These are phyloP conservation scores for Blastocystis sp. DNA, from an alignment of 352 stramenopile species.

Conservation along the genomic window DNA sequence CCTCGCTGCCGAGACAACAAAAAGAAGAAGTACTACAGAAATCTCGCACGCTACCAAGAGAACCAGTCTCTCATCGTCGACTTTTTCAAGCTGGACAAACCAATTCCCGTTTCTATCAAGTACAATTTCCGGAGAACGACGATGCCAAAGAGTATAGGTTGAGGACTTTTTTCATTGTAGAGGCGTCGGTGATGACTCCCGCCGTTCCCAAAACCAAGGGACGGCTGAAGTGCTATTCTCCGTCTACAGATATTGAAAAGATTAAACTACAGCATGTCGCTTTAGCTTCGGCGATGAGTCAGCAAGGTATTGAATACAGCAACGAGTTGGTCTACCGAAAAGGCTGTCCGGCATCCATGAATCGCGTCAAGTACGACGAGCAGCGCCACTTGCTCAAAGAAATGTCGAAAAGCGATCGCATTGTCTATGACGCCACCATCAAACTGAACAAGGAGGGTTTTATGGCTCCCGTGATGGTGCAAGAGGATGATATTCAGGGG, in stretches of 20 bases:
- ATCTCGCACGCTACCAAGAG: neutral
- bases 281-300: conserved; percentile 21
- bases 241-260: conserved; percentile 22
- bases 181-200: neutral
- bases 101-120: conserved; percentile 14
- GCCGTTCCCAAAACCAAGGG: neutral
- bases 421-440: conserved; percentile 8
- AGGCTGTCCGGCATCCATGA: conserved; percentile 9
- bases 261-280: conserved; percentile 49
- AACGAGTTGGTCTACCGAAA: conserved; percentile 28
- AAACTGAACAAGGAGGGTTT: neutral
- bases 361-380: conserved; percentile 10
- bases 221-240: neutral
- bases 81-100: conserved; percentile 46
- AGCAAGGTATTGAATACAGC: conserved; percentile 22
- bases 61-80: conserved; percentile 48
- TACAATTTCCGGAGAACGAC: conserved; percentile 1
- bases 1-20: conserved; percentile 20
- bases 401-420: conserved; percentile 24
- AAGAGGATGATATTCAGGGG: conserved; percentile 22
- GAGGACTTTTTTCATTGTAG: neutral
- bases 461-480: conserved; percentile 45
- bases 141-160: neutral
- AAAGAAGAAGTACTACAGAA: conserved; percentile 23
- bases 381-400: conserved; percentile 35